Evolutionary conservation across 371 early-diverging fungal genomes (phyloP).

Genomic region (Saksenaea oblongispora): DNA sequence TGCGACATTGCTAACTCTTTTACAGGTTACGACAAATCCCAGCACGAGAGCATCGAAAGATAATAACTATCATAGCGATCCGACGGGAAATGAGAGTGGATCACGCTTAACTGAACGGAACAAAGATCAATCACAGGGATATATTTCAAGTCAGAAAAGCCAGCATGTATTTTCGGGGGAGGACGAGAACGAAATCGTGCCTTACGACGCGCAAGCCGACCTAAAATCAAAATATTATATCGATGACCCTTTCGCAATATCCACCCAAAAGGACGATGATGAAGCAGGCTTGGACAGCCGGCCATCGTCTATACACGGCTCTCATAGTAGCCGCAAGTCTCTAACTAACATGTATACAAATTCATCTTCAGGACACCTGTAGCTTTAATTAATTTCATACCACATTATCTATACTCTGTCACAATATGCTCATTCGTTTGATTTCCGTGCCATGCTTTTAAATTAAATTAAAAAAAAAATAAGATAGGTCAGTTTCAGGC

Average conservation of each 20-base stretch:
- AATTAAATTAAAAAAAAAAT: too few relatives aligned
- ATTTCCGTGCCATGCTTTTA: too few relatives aligned
- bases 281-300: slow-evolving; percentile 14
- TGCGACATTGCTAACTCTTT: not conserved
- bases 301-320: slow-evolving; percentile 17
- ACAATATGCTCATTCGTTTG: too few relatives aligned
- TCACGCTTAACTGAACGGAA: not conserved
- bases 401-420: not conserved
- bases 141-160: not conserved
- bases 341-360: slow-evolving; percentile 12
- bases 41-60: slow-evolving; percentile 7
- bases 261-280: not conserved
- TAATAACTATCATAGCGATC: not conserved
- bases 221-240: not conserved
- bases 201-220: not conserved
- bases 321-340: slow-evolving; percentile 21
- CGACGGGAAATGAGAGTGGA: not conserved
- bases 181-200: not conserved
- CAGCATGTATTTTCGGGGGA: not conserved
- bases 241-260: not conserved
- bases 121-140: not conserved
- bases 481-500: too few relatives aligned
- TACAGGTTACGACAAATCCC: slow-evolving; percentile 12
- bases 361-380: not conserved
- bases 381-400: not conserved